These are phyloP conservation scores for Lupinus albus DNA, from an alignment of 306 rosid species.

Conservation along the genomic window DNA sequence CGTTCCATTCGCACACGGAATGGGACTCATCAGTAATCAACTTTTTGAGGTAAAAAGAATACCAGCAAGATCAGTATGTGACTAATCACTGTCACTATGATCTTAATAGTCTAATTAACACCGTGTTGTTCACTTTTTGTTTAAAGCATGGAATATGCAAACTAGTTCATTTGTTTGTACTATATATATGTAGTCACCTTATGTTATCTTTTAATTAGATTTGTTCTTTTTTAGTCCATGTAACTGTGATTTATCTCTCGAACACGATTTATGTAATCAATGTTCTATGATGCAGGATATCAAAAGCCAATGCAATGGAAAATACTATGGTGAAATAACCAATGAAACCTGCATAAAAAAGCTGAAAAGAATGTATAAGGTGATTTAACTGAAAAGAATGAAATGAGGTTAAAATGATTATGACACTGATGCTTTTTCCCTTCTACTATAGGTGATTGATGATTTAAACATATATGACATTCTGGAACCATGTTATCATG, in stretches of 20 bases:
- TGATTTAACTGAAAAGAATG: slow-evolving; percentile 32
- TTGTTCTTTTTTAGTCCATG: too few species aligned
- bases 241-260: neutral
- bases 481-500: slow-evolving; percentile 76
- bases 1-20: slow-evolving; percentile 75
- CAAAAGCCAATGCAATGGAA: slow-evolving; percentile 49
- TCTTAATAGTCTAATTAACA: neutral
- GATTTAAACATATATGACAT: slow-evolving; percentile 69
- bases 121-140: too few species aligned
- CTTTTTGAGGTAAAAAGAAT: slow-evolving; percentile 54
- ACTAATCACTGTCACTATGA: neutral
- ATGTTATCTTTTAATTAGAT: too few species aligned
- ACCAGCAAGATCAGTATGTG: neutral
- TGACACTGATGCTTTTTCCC: neutral
- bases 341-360: slow-evolving; percentile 30
- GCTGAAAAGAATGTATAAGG: slow-evolving; percentile 57
- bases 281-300: slow-evolving; percentile 49
- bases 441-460: slow-evolving; percentile 42
- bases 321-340: slow-evolving; percentile 38
- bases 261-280: slow-evolving; percentile 15
- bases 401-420: slow-evolving; percentile 3
- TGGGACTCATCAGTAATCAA: slow-evolving; percentile 70
- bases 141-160: too few species aligned
- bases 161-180: neutral
- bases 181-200: neutral